Evolutionary conservation across 2,329 filamentous ascomycete species (phyloP).

Genomic region (Diaporthe caulivora): DNA sequence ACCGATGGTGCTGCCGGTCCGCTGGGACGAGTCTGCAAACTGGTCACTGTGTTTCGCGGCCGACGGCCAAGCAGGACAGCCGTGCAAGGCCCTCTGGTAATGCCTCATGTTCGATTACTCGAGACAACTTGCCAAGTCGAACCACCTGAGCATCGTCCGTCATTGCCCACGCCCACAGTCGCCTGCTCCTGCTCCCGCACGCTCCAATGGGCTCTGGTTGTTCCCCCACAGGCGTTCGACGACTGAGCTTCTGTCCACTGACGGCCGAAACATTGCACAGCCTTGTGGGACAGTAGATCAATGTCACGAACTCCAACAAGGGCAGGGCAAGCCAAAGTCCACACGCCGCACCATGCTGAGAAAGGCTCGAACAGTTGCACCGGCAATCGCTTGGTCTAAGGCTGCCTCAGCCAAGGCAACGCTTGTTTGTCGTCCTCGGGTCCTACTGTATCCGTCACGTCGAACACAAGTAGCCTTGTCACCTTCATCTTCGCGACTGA

Average conservation of each 20-base stretch:
- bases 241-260: neutral
- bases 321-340: neutral
- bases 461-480: neutral
- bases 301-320: neutral
- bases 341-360: neutral
- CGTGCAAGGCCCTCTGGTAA: neutral
- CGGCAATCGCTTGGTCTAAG: neutral
- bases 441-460: neutral
- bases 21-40: neutral
- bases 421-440: neutral
- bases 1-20: neutral
- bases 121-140: too few species aligned
- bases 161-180: neutral
- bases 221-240: neutral
- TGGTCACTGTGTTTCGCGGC: neutral
- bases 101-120: neutral
- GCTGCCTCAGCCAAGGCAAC: too few species aligned
- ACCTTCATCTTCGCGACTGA: neutral
- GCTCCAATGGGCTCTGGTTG: neutral
- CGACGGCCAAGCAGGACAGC: neutral
- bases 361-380: neutral
- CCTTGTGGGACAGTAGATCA: neutral
- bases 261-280: neutral
- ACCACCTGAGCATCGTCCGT: neutral
- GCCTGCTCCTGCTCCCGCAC: neutral